A percentile compares a stretch with the other conserved stretches of the same genome.
Conservation (phyloP, 2,329 filamentous ascomycete genomes). For the Alternaria metachromatica region DNA sequence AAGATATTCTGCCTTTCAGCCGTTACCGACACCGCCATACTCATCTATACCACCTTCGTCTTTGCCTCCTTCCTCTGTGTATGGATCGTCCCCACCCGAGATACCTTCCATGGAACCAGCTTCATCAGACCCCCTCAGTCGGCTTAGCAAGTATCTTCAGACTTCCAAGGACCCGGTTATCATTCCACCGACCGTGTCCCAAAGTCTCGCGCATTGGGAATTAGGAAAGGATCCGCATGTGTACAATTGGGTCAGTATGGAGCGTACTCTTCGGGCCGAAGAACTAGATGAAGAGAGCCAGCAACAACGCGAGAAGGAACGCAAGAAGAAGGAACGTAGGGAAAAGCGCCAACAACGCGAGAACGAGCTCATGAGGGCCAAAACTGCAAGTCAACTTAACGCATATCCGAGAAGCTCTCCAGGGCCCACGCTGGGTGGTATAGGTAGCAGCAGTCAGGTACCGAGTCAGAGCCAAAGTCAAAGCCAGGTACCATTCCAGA, state of each 20-base stretch:
- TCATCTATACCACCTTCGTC: conserved; percentile 25
- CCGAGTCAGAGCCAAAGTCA: conserved; percentile 15
- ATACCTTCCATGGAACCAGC: not conserved
- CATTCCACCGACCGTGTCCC: conserved; percentile 42
- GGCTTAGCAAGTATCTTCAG: conserved; percentile 48
- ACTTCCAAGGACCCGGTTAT: conserved; percentile 21
- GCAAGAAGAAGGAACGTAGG: conserved; percentile 50
- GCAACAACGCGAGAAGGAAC: conserved; percentile 46
- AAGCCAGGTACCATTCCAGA: conserved; percentile 6
- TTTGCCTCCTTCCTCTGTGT: conserved; percentile 7
- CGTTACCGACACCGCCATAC: conserved; percentile 21
- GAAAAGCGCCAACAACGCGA: conserved; percentile 52
- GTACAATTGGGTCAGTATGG: conserved; percentile 52
- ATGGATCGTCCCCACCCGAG: conserved; percentile 13
- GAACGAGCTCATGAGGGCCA: conserved; percentile 32
- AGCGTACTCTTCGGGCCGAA: conserved; percentile 35
- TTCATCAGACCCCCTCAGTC: conserved; percentile 27
- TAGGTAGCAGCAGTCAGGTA: conserved; percentile 35
- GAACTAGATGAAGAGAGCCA: conserved; percentile 44
- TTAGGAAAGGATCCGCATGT: conserved; percentile 44
- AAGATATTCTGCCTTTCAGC: conserved; percentile 9
- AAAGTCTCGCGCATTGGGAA: conserved; percentile 53
- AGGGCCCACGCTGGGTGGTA: conserved; percentile 27
- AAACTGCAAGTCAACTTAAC: conserved; percentile 28
- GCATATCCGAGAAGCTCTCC: conserved; percentile 35